These are phyloP conservation scores for Fusarium sp. DNA, from an alignment of 2,329 filamentous ascomycete genomes.

Conservation along the genomic window DNA sequence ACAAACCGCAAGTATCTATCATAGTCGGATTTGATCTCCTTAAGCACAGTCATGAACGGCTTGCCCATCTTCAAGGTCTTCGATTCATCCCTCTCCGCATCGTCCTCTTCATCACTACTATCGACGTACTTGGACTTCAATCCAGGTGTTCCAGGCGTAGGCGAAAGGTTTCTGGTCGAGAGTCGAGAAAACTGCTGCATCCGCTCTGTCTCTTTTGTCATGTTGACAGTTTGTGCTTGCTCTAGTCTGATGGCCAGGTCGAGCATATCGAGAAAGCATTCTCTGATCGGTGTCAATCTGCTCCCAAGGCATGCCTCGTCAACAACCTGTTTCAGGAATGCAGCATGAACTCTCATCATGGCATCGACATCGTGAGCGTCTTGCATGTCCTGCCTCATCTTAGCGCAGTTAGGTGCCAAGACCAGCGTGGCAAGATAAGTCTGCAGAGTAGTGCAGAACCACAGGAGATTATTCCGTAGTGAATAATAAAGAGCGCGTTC, in stretches of 20 bases:
- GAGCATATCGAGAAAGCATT: constrained; percentile 78
- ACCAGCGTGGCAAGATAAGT: constrained; percentile 81
- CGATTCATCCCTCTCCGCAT: constrained; percentile 27
- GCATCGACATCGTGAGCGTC: constrained; percentile 78
- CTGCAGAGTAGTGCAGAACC: constrained; percentile 80
- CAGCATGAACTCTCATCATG: constrained; percentile 78
- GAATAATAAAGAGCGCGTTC: constrained; percentile 64
- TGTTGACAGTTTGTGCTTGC: constrained; percentile 61
- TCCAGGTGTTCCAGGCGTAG: constrained; percentile 31
- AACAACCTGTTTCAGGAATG: constrained; percentile 70
- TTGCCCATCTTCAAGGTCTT: constrained; percentile 41
- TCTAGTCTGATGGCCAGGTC: constrained; percentile 79
- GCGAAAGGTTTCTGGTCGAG: constrained; percentile 29
- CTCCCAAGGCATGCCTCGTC: constrained; percentile 76
- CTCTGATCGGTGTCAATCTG: constrained; percentile 75
- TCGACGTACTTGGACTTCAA: constrained; percentile 39
- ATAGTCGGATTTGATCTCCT: constrained; percentile 69
- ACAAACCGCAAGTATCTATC: constrained; percentile 76
- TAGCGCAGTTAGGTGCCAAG: constrained; percentile 67
- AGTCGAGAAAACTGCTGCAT: constrained; percentile 50
- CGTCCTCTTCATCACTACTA: constrained; percentile 46
- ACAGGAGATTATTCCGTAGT: constrained; percentile 76
- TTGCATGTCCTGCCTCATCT: constrained; percentile 67
- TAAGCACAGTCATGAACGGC: constrained; percentile 63
- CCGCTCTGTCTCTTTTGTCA: constrained; percentile 48